Base-by-base conservation (phyloP, 2,329 filamentous ascomycete genomes). In the Macrophomina tecta region DNA sequence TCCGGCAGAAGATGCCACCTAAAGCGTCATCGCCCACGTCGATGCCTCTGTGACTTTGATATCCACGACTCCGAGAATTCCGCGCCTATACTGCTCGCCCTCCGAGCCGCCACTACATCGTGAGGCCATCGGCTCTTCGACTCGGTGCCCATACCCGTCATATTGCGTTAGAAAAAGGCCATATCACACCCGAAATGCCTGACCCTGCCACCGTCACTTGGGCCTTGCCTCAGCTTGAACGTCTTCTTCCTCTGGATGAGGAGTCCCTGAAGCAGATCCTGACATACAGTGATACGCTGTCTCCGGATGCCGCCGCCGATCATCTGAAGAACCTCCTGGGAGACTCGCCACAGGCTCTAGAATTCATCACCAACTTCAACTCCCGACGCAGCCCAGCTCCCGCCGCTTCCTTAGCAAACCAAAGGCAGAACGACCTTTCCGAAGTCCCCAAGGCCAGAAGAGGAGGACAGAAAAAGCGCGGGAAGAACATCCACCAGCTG, bases 321-420 rank as follows among this genome's bases (percentile, higher is more conserved):
- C 93, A 98, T 78, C 90, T 99, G 69, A 91, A 89, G 77, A 93
- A 95, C 74, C 83, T 99, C 64, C 86, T 99, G 0, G 95, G 94
- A 60, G 93, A 97, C 77, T 93, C 91, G 6, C 87, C 93, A 1
- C 89, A 91, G 72, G 86, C 87, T 1, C 78, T 91, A 62, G 89
- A 91, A 71, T 92, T 92, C 74, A 91, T 92, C 68, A 84, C 89
- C 28, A 86, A 86, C 11, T 92, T 91, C 80, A 98, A 97, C 76
- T 86, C 89, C 3, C 87, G 86, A 65, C 81, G 87, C 68, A 78
- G 76, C 63, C 75, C 78, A 36, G 78, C 74, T 36, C 73, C 46
- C 60, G 8, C 32, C 11, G 40, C 51, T 70, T 72, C 40, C 49
- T 7, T 68, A 70, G 61, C 55, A 68, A 53, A 14, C n/a, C 60